Evolutionary conservation across 768 basidiomycete species (phyloP), one percentile per base, ranked within the genome.

Genomic region (Leccinum olivaceopallidum): DNA sequence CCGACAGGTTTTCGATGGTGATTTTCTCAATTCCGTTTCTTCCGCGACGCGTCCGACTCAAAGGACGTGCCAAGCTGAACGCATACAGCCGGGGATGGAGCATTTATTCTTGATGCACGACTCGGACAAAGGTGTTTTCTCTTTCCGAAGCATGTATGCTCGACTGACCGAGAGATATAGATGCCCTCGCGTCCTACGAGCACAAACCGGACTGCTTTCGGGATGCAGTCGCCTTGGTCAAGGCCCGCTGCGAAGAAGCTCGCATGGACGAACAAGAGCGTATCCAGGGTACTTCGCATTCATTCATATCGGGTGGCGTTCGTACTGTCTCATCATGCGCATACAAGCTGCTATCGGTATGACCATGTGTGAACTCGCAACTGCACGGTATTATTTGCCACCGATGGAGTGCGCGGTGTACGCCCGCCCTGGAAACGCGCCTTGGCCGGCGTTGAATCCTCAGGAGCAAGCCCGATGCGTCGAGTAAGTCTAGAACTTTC

Each of bases 291-390:
- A 69, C 60, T 48, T 30, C 51, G 4, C 32, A 24, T 50, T 18
- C 49, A 37, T 59, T 56, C 22, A 50, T 55, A 49, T 48, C 22
- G 14, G 34, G 13, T 44, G 42, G 28, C n/a, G 5, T 20, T 30
- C 49, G 20, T 32, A 28, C 22, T 14, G 22, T 61, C 57, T 60
- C 24, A 64, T 61, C 47, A 2, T 3, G 54, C 65, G 72, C 71
- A 72, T 66, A 76, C 47, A 73, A 91, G 90, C 84, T 66, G 87
- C 90, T 2, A 89, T 91, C 53, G 80, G 83, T 6, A 86, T 92
- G 85, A 92, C 90, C 2, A 76, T 92, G 44, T 92, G 90, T 70
- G 90, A 92, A 73, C 75, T 91, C n/a, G 83, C 85, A 20, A 92
- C 89, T 2, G 90, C 88, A 20, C 81, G 81, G 56, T 84, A 87